Base-by-base conservation (phyloP, 306 rosid species). In the Lathyrus tuberosus region DNA sequence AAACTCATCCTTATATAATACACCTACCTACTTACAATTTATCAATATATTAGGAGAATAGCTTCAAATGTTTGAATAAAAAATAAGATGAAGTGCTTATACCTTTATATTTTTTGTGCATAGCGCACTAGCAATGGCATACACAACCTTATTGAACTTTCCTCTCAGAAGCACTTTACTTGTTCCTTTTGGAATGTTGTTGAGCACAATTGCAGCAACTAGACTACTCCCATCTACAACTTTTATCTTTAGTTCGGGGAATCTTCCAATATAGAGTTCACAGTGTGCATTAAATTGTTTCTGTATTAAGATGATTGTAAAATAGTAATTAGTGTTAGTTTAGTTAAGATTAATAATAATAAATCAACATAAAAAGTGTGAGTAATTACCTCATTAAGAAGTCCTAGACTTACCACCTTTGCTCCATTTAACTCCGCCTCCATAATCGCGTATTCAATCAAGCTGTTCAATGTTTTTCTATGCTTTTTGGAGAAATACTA, bases 211-310 rank as follows among this genome's bases (percentile, higher is more conserved):
- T 14, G 84, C 91, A 54, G 78, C 91, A 7, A 76, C 87, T 24
- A 91, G 75, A 74, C 89, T 84, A 35, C 86, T 86, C 0, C 97
- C 96, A 78, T 91, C 97, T 63, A 91, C 97, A 75, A 91, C 41
- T 75, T 77, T 91, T 12, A 85, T 62, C 66, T 80, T 86, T 12
- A 88, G 72, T 56, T 83, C 15, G 0, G 97, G 92, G 51, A 83
- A 43, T 52, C 65, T 86, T 5, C 51, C 12, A 0, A 83, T 76
- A 64, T 82, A 91, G 16, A 75, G 51, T 51, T 73, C 91, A 17
- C 88, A 87, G 22, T 74, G 33, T 40, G 68, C 47, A 69, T 83
- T 91, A 9, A 88, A 69, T 11, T 85, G 22, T 1, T 79, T 84
- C 95, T 35, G 9, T 35, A 35, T 6, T 1, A 35, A 1, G 9